A percentile compares a stretch with the other conserved stretches of the same genome.
phyloP scores from a whole-genome alignment of 148 eudicot species.

The Selenicereus undatus region DNA sequence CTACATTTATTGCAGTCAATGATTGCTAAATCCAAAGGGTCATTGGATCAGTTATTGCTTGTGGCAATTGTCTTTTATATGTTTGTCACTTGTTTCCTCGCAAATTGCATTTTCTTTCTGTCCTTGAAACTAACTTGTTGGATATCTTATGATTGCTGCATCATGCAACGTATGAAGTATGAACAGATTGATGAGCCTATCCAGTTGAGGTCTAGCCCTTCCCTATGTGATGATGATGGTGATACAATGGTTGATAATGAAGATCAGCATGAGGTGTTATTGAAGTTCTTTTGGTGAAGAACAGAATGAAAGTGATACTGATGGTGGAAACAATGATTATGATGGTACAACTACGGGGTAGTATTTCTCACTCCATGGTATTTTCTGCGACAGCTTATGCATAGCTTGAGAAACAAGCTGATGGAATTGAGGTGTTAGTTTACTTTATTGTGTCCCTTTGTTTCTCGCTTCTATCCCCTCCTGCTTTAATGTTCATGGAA shows the following conservation, averaged over 20 bases:
- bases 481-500: neutral
- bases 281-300: conserved; percentile 56
- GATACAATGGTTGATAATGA: conserved; percentile 49
- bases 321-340: conserved; percentile 41
- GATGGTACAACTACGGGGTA: conserved; percentile 18
- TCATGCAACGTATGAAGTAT: too few species aligned
- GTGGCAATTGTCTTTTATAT: conserved; percentile 63
- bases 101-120: conserved; percentile 35
- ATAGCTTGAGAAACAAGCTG: neutral
- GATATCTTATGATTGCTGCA: too few species aligned
- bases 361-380: neutral
- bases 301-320: conserved; percentile 22
- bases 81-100: conserved; percentile 76
- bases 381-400: neutral
- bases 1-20: conserved; percentile 26
- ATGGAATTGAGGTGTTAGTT: neutral
- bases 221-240: conserved; percentile 14
- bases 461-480: neutral
- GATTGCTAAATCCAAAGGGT: conserved; percentile 47
- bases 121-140: too few species aligned
- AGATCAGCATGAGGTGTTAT: conserved; percentile 53
- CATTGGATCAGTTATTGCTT: conserved; percentile 35
- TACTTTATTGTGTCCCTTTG: neutral
- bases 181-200: too few species aligned
- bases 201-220: conserved; percentile 26